Percentiles rank a stretch among this genome's conserved stretches.
Conservation (phyloP, 306 rosid genomes). For the Fragaria nilgerrensis region DNA sequence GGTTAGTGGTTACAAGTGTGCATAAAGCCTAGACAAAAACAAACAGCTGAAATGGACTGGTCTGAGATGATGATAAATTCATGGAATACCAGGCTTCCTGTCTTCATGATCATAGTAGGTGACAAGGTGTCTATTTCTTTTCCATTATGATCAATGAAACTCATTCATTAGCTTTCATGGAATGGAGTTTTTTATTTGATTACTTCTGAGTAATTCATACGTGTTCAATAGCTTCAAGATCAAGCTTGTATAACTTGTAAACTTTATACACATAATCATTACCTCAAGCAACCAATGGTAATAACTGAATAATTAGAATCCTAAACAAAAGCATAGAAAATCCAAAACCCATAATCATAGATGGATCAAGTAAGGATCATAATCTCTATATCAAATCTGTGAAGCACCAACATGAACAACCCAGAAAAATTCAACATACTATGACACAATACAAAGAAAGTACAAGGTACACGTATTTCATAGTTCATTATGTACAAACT, state of each 20-base stretch:
- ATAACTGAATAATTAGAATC: not conserved
- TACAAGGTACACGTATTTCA: not conserved
- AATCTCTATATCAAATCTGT: not conserved
- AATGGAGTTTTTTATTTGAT: not conserved
- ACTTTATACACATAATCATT: not conserved
- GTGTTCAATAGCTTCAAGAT: not conserved
- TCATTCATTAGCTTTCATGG: not conserved
- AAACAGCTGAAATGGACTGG: not conserved
- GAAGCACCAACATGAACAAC: not conserved
- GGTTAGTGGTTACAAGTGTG: not conserved
- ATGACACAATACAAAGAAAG: not conserved
- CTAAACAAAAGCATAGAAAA: not conserved
- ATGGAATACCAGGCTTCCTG: not conserved
- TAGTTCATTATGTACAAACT: not conserved
- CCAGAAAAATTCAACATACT: too few relatives aligned
- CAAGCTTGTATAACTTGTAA: slow-evolving; percentile 2
- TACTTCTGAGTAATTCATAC: not conserved
- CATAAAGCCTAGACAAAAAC: not conserved
- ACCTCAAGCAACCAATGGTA: not conserved
- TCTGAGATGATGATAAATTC: not conserved
- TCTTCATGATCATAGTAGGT: not conserved
- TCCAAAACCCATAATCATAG: not conserved
- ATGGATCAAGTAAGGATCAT: not conserved
- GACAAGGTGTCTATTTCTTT: not conserved
- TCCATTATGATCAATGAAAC: not conserved